Percentiles rank a stretch among this genome's conserved stretches.
Conservation (phyloP, 2,329 filamentous ascomycete species). For the Mycogone perniciosa region DNA sequence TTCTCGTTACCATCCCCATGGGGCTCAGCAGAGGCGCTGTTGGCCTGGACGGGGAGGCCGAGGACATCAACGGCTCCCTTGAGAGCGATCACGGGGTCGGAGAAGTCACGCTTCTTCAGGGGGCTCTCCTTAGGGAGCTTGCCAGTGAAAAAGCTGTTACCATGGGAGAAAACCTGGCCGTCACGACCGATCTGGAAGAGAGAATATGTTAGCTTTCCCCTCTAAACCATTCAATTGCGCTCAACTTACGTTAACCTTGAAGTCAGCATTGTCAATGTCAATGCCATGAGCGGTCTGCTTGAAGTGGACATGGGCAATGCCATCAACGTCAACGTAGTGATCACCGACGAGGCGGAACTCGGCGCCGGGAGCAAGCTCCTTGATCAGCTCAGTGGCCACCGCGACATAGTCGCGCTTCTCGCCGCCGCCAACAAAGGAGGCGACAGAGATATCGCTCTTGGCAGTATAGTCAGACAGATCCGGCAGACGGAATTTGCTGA, state of each 20-base stretch:
- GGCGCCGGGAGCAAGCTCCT: conserved; percentile 28
- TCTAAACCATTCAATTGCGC: not conserved
- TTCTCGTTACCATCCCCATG: conserved; percentile 21
- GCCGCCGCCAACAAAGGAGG: conserved; percentile 18
- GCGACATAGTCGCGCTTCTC: conserved; percentile 32
- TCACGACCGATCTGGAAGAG: conserved; percentile 39
- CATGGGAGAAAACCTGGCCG: conserved; percentile 52
- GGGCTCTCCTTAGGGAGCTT: conserved; percentile 32
- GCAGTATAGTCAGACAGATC: conserved; percentile 25
- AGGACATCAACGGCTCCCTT: conserved; percentile 32
- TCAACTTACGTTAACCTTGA: conserved; percentile 51
- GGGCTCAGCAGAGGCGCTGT: conserved; percentile 20
- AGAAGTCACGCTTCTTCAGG: conserved; percentile 33
- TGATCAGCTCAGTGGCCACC: conserved; percentile 39
- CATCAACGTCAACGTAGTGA: conserved; percentile 48
- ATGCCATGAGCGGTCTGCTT: conserved; percentile 52
- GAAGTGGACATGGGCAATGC: conserved; percentile 52
- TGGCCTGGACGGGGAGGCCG: conserved; percentile 25
- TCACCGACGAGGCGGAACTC: conserved; percentile 47
- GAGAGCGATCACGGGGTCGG: conserved; percentile 39
- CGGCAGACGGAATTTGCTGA: conserved; percentile 28
- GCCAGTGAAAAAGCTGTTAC: conserved; percentile 42
- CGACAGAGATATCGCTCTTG: conserved; percentile 16
- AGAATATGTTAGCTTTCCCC: not conserved
- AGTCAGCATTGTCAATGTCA: conserved; percentile 55